Conservation (phyloP, 306 rosid species). For the Gynostemma pentaphyllum region DNA sequence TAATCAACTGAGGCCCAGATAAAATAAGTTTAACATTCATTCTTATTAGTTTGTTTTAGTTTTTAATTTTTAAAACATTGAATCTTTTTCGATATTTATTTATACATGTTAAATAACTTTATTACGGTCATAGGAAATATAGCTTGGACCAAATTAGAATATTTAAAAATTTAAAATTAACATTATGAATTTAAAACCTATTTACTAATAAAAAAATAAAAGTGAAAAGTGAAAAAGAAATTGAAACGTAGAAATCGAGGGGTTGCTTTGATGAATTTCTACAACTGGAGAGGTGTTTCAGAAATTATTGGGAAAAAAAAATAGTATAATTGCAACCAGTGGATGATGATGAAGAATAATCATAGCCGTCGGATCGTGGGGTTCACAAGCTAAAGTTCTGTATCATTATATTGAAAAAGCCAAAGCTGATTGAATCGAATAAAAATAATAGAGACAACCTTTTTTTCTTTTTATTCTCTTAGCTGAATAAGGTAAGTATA, state of each 20-base stretch:
- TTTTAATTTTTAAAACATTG: too few species aligned
- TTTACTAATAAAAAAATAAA: neutral
- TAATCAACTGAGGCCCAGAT: too few species aligned
- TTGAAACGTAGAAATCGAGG: constrained; percentile 1
- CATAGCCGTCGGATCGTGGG: constrained; percentile 13
- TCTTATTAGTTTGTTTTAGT: too few species aligned
- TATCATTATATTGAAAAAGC: neutral
- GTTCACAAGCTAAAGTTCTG: neutral
- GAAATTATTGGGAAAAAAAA: neutral
- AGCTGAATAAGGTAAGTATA: neutral
- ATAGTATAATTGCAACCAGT: neutral
- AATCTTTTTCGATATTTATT: too few species aligned
- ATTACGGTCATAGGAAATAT: too few species aligned
- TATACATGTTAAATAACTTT: too few species aligned
- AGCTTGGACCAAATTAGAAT: too few species aligned
- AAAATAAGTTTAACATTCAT: too few species aligned
- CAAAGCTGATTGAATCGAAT: neutral
- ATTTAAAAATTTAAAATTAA: neutral
- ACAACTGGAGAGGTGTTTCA: neutral
- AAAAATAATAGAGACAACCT: neutral
- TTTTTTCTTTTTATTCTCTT: neutral
- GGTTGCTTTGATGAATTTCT: neutral
- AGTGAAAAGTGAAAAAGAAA: neutral
- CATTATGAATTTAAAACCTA: neutral
- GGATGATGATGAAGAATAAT: constrained; percentile 6